Conservation (phyloP, 768 basidiomycete genomes). For the Candolleomyces efflorescens region DNA sequence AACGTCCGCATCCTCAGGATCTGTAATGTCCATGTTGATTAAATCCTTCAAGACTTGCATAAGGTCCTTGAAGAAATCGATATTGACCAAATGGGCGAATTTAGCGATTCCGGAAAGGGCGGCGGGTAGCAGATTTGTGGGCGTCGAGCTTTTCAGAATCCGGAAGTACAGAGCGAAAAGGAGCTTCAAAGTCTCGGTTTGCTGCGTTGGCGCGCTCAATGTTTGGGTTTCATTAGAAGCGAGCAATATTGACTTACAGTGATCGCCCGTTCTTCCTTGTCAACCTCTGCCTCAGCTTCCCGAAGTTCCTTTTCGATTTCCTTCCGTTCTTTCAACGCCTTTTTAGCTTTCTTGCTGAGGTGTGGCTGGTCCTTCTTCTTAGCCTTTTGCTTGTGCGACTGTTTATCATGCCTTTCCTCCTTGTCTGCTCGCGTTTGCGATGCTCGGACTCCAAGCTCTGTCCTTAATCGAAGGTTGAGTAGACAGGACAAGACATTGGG, state of each 20-base stretch:
- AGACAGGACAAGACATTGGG: constrained; percentile 86
- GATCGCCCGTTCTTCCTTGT: constrained; percentile 81
- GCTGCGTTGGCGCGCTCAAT: constrained; percentile 41
- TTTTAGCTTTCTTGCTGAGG: constrained; percentile 89
- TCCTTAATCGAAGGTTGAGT: constrained; percentile 79
- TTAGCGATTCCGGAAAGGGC: constrained; percentile 90
- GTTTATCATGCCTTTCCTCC: constrained; percentile 31
- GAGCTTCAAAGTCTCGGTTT: constrained; percentile 97
- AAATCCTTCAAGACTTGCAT: constrained; percentile 81
- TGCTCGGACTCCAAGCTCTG: constrained; percentile 77
- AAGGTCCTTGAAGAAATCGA: constrained; percentile 97
- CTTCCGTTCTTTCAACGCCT: constrained; percentile 81
- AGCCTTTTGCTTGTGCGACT: constrained; percentile 44
- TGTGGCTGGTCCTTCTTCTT: constrained; percentile 63
- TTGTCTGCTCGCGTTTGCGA: constrained; percentile 67
- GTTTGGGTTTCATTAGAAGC: neutral
- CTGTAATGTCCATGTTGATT: constrained; percentile 48
- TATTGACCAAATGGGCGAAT: constrained; percentile 94
- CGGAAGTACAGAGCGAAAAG: constrained; percentile 97
- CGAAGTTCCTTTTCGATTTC: constrained; percentile 89
- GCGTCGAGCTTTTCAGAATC: constrained; percentile 81
- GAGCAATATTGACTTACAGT: constrained; percentile 54
- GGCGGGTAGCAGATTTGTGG: constrained; percentile 76
- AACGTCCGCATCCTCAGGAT: constrained; percentile 21
- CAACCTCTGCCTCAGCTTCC: constrained; percentile 92